These are phyloP conservation scores for Ustilago loliicola DNA, from an alignment of 1,284 basidiomycete species.

Conservation along the genomic window DNA sequence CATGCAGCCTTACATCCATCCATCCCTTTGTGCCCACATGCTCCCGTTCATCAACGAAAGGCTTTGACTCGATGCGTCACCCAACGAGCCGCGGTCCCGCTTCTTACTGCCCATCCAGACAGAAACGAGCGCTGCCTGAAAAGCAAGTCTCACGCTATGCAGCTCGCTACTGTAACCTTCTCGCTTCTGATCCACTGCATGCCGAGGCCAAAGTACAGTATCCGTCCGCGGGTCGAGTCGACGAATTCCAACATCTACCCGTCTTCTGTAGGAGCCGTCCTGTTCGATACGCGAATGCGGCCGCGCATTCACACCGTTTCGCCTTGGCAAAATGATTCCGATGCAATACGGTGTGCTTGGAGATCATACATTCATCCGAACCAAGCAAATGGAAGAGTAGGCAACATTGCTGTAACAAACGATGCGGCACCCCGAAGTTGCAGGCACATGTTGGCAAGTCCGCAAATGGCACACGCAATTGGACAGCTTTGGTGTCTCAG, in stretches of 20 bases:
- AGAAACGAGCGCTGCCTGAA: neutral
- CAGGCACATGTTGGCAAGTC: neutral
- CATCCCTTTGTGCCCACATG: neutral
- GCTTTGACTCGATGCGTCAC: constrained; percentile 13
- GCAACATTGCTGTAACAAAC: too few relatives aligned
- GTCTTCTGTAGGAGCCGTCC: neutral
- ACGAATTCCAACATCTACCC: constrained; percentile 18
- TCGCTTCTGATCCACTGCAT: constrained; percentile 1
- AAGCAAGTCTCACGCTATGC: constrained; percentile 5
- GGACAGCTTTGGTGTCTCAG: constrained; percentile 12
- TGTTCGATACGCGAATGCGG: too few relatives aligned
- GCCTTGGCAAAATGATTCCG: neutral
- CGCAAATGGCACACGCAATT: neutral
- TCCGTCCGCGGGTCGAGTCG: neutral
- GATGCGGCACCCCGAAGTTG: too few relatives aligned
- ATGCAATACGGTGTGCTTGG: too few relatives aligned
- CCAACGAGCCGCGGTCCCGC: neutral
- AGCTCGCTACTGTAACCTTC: constrained; percentile 9
- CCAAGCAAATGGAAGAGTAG: neutral
- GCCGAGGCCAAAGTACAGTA: neutral
- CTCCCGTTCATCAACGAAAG: neutral
- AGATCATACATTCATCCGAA: too few relatives aligned
- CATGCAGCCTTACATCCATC: neutral
- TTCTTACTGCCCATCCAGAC: neutral
- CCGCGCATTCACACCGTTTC: neutral